Percentiles rank a stretch among this genome's conserved stretches.
These are phyloP conservation scores for Scheffersomyces coipomensis DNA, from an alignment of 805 yeast genomes.

Conservation along the genomic window DNA sequence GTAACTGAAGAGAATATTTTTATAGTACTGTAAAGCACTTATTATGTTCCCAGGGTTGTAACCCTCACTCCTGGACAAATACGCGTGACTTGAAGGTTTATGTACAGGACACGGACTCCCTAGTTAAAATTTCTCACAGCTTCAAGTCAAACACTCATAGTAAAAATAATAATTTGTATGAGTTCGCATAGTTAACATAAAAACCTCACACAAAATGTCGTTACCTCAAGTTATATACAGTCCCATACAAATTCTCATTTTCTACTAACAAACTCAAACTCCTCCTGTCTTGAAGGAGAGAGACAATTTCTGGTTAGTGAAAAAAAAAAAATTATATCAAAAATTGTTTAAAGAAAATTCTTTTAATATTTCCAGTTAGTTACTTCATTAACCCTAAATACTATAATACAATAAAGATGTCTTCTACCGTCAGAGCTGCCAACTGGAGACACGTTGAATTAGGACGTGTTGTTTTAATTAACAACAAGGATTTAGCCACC, in stretches of 20 bases:
- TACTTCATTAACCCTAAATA: not conserved
- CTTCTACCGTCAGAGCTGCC: slow-evolving; percentile 84
- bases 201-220: too few relatives aligned
- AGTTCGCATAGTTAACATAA: too few relatives aligned
- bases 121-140: too few relatives aligned
- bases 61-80: not conserved
- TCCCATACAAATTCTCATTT: too few relatives aligned
- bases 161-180: too few relatives aligned
- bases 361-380: not conserved
- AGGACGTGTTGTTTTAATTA: slow-evolving; percentile 95
- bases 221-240: too few relatives aligned
- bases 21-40: too few relatives aligned
- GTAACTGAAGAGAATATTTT: too few relatives aligned
- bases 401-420: slow-evolving; percentile 18
- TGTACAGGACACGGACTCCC: not conserved
- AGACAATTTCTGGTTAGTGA: not conserved
- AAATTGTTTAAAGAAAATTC: not conserved
- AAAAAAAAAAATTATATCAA: not conserved
- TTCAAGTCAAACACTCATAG: too few relatives aligned
- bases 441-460: slow-evolving; percentile 99
- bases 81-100: not conserved
- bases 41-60: not conserved
- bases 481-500: slow-evolving; percentile 88
- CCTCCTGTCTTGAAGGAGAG: not conserved
- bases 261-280: not conserved